phyloP scores from a whole-genome alignment of 169 alveolate species.

The Plasmodium malariae region DNA sequence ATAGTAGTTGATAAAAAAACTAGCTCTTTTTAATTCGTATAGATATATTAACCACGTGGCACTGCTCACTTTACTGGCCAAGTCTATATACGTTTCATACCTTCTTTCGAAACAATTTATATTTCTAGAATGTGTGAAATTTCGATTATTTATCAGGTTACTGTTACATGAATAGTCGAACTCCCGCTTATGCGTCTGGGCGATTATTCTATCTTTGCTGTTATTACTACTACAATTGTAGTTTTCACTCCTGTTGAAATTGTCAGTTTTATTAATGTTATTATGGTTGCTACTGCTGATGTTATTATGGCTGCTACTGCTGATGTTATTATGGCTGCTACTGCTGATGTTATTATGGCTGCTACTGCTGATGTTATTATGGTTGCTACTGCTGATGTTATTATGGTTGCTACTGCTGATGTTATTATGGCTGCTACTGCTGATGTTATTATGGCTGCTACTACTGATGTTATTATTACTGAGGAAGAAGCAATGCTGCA shows the following conservation, averaged over 20 bases:
- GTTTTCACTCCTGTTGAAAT: too few relatives aligned
- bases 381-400: too few relatives aligned
- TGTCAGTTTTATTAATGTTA: neutral
- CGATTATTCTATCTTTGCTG: neutral
- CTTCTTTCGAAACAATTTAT: conserved; percentile 71
- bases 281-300: neutral
- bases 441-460: too few relatives aligned
- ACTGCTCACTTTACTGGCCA: conserved; percentile 90
- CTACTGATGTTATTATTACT: too few relatives aligned
- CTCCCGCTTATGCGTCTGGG: neutral
- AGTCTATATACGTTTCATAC: conserved; percentile 79
- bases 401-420: too few relatives aligned
- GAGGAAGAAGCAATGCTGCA: too few relatives aligned
- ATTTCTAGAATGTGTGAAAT: neutral
- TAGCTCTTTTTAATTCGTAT: conserved; percentile 89
- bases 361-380: neutral
- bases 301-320: conserved; percentile 17
- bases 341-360: neutral
- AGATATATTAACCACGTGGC: conserved; percentile 93
- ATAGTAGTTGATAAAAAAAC: conserved; percentile 66
- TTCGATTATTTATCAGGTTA: neutral
- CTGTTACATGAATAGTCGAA: conserved; percentile 2
- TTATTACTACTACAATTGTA: neutral
- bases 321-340: neutral
- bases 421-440: too few relatives aligned